Conservation (phyloP, 768 basidiomycete genomes). For the Multifurca ochricompacta region DNA sequence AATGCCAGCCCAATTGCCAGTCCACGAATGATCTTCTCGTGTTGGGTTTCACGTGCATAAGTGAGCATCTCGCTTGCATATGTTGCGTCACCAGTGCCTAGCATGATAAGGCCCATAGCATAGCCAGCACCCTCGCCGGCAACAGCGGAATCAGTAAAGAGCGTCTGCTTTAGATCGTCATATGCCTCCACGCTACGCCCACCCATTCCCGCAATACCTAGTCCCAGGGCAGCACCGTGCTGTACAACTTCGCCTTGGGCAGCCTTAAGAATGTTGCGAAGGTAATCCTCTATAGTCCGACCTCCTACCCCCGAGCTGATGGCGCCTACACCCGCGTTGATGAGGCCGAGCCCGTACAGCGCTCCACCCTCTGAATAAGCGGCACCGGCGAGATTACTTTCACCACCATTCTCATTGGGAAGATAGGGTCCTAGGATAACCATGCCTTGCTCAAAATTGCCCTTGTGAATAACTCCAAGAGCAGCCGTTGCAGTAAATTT, state of each 20-base stretch:
- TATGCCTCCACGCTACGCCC: conserved; percentile 84
- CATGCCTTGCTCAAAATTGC: conserved; percentile 90
- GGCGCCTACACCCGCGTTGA: conserved; percentile 81
- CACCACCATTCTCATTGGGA: conserved; percentile 61
- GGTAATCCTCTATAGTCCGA: conserved; percentile 60
- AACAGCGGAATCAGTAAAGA: conserved; percentile 92
- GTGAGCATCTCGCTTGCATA: conserved; percentile 90
- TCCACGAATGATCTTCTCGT: conserved; percentile 98
- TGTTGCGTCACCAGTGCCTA: conserved; percentile 79
- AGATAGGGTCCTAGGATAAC: conserved; percentile 91
- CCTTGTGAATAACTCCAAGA: conserved; percentile 96
- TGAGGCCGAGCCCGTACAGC: conserved; percentile 90
- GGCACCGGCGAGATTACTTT: conserved; percentile 68
- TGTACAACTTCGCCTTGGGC: conserved; percentile 84
- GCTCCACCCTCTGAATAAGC: conserved; percentile 94
- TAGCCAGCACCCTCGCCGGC: conserved; percentile 95
- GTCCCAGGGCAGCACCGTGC: conserved; percentile 92
- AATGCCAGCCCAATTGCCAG: conserved; percentile 90
- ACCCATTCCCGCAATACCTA: conserved; percentile 95
- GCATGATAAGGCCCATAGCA: conserved; percentile 97
- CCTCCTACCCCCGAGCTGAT: conserved; percentile 31
- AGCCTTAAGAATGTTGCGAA: conserved; percentile 70
- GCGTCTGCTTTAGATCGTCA: conserved; percentile 80
- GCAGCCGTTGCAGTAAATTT: conserved; percentile 98
- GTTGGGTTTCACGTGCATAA: conserved; percentile 95